These are phyloP conservation scores for Curvularia spicifera DNA, from an alignment of 2,329 filamentous ascomycete genomes.

Conservation along the genomic window DNA sequence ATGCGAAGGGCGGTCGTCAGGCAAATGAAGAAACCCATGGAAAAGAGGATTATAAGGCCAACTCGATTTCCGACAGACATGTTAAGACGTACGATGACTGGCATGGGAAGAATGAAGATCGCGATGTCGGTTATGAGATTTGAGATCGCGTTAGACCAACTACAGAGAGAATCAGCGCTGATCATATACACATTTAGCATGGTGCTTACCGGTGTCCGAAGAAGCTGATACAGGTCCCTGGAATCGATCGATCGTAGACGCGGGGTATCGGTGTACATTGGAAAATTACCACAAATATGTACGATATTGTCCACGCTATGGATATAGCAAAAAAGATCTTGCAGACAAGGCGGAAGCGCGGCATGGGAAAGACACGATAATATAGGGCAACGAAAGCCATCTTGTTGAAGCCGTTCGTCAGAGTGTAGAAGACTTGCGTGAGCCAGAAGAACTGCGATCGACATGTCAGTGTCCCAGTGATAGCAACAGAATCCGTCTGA, in stretches of 20 bases:
- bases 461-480: not conserved
- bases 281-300: conserved; percentile 28
- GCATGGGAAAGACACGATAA: conserved; percentile 32
- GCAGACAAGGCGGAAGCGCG: conserved; percentile 26
- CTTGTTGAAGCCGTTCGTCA: conserved; percentile 36
- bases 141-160: conserved; percentile 28
- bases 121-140: conserved; percentile 31
- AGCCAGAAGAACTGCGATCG: conserved; percentile 31
- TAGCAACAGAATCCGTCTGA: not conserved
- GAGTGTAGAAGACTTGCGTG: conserved; percentile 31
- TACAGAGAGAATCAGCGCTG: conserved; percentile 5
- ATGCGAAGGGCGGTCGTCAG: conserved; percentile 36
- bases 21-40: conserved; percentile 38
- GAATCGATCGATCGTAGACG: conserved; percentile 24
- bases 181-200: not conserved
- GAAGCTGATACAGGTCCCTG: conserved; percentile 31
- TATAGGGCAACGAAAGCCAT: conserved; percentile 35
- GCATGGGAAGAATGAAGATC: conserved; percentile 33
- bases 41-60: conserved; percentile 32
- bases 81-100: conserved; percentile 29
- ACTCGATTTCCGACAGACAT: conserved; percentile 29
- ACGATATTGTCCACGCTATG: conserved; percentile 26
- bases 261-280: conserved; percentile 30
- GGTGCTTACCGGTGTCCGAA: conserved; percentile 29
- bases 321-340: conserved; percentile 23